Conservation (phyloP, 2,329 filamentous ascomycete genomes). For the Fusarium chlamydosporum region DNA sequence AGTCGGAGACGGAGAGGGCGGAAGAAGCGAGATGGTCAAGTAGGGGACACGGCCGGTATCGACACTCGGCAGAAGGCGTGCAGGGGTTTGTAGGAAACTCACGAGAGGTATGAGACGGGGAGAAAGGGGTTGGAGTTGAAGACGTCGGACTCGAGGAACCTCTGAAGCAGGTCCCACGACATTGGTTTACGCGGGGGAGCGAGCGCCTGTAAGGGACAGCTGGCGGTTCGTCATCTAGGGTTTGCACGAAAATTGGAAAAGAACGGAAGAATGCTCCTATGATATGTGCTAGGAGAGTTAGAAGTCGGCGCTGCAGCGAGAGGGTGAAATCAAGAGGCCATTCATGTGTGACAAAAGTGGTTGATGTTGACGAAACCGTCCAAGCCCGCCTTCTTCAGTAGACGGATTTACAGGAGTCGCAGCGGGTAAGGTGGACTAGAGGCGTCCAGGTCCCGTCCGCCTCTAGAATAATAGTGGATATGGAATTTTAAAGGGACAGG, state of each 20-base stretch:
- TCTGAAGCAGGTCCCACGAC: constrained; percentile 90
- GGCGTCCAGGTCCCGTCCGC: not conserved
- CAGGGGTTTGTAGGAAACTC: constrained; percentile 58
- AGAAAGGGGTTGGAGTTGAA: constrained; percentile 93
- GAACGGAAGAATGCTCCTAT: constrained; percentile 25
- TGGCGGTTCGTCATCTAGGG: constrained; percentile 58
- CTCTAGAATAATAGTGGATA: constrained; percentile 37
- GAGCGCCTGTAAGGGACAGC: constrained; percentile 51
- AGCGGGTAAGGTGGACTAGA: constrained; percentile 24
- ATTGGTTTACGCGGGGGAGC: constrained; percentile 63
- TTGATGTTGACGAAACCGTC: constrained; percentile 32
- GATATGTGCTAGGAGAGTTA: constrained; percentile 13
- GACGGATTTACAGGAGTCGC: constrained; percentile 42
- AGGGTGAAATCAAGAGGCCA: constrained; percentile 36
- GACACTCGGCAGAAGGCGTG: not conserved
- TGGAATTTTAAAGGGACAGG: constrained; percentile 13
- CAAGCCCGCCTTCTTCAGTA: constrained; percentile 26
- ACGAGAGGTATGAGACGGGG: constrained; percentile 90
- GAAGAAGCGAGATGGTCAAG: constrained; percentile 13
- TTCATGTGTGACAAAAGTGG: constrained; percentile 32
- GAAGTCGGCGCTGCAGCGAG: constrained; percentile 13
- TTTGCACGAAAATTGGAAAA: constrained; percentile 37
- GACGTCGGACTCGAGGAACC: constrained; percentile 93
- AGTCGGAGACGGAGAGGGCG: constrained; percentile 40
- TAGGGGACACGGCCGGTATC: not conserved